Base-by-base conservation (phyloP, 2,329 filamentous ascomycete species). In the Fusarium subglutinans region DNA sequence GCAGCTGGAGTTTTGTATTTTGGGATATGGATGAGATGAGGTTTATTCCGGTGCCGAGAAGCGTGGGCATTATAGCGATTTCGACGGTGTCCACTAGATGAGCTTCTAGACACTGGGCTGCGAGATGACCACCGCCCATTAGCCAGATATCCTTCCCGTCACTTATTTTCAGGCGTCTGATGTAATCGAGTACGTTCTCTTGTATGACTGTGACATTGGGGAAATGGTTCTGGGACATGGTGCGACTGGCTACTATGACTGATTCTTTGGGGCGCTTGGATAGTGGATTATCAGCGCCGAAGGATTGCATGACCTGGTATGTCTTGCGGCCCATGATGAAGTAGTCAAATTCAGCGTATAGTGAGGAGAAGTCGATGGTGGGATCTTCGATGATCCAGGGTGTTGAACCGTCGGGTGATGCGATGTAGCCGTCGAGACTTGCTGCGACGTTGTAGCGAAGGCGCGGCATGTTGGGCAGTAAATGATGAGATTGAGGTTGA, bases 301-400 rank as follows among this genome's bases (percentile, higher is more conserved):
- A 37, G 2, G 68, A 63, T 12, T 47, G 65, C 64, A 83, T 79
- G 14, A 73, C 72, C 24, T 83, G 71, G 62, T 82, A 83, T 0
- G 82, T 82, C 63, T 79, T 81, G 26, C 82, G 80, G 6, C 81
- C 82, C 81, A 83, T 83, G 71, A 83, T 38, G 41, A 82, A 82
- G 12, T 57, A 66, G 43, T 77, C 76, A 56, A 82, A 83, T 12
- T 80, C 62, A 2, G 72, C 69, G 59, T 81, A 81, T 0, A 83
- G 77, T 0, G 75, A 62, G 1, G 69, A 63, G n/a, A 83, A 83
- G 56, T 82, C 79, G 40, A 83, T 81, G 48, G 65, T 73, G 1
- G 64, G 13, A 66, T 83, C 82, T 3, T 79, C 55, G 18, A 80
- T 63, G 47, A 83, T 82, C 80, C 81, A 82, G 38, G 68, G 26